phyloP scores from a whole-genome alignment of 2,329 filamentous ascomycete species.

The Trichoderma harzianum region DNA sequence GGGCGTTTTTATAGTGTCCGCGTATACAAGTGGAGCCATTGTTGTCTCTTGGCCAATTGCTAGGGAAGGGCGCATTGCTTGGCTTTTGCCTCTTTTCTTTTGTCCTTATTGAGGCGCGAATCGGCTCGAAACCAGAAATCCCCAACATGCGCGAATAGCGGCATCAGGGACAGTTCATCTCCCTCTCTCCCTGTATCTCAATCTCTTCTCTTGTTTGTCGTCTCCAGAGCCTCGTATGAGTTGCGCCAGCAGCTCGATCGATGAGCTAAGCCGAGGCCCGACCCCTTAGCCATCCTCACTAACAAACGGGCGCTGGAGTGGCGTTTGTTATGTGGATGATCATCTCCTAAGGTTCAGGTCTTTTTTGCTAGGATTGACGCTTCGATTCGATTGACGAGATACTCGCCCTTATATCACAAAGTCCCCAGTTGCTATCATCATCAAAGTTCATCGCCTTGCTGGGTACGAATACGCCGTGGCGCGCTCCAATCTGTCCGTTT shows the following conservation, averaged over 20 bases:
- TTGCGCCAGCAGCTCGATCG: not conserved
- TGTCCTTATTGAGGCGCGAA: not conserved
- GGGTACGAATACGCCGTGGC: not conserved
- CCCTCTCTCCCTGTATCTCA: no score
- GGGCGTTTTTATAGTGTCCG: not conserved
- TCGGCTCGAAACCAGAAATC: not conserved
- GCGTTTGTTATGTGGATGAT: not conserved
- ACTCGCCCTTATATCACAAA: not conserved
- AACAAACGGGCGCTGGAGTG: not conserved
- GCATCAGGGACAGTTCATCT: not conserved
- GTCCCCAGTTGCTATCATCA: not conserved
- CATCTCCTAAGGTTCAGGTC: not conserved
- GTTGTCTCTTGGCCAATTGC: not conserved
- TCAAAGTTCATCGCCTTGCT: not conserved
- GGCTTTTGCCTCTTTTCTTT: not conserved
- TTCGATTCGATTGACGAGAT: not conserved
- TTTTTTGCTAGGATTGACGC: not conserved
- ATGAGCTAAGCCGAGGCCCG: not conserved
- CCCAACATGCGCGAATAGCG: not conserved
- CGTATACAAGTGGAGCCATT: not conserved
- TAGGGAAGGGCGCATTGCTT: not conserved
- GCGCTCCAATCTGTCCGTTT: not conserved
- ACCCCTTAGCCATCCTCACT: not conserved
- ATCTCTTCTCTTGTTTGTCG: not conserved
- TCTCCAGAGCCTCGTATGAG: not conserved